Percentiles rank a stretch among this genome's conserved stretches.
These are phyloP conservation scores for Wallacemonas collosoma DNA, from an alignment of 208 protist genomes.

Conservation along the genomic window DNA sequence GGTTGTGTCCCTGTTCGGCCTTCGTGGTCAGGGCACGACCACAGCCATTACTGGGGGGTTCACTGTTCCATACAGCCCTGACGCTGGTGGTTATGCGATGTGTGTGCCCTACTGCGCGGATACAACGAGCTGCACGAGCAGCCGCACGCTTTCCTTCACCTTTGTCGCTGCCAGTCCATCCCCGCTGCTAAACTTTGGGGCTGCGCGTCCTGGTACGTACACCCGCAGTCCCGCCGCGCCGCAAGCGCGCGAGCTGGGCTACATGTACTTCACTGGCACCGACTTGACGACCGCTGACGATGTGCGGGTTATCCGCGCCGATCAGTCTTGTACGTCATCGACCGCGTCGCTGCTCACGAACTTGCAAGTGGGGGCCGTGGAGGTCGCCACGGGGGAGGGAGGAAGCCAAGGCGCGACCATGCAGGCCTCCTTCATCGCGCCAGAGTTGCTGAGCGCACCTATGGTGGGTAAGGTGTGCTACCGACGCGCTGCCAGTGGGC, in stretches of 20 bases:
- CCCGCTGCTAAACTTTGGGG: conserved; percentile 39
- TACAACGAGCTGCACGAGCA: conserved; percentile 27
- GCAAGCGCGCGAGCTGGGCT: conserved; percentile 70
- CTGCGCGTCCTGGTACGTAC: conserved; percentile 67
- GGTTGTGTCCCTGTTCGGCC: conserved; percentile 30
- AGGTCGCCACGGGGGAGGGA: conserved; percentile 15
- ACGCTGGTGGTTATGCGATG: conserved; percentile 55
- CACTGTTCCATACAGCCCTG: conserved; percentile 59
- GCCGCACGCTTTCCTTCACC: conserved; percentile 61
- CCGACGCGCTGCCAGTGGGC: conserved; percentile 27
- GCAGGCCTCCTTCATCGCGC: conserved; percentile 64
- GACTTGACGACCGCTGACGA: conserved; percentile 46
- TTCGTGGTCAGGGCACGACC: conserved; percentile 30
- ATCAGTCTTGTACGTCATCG: conserved; percentile 49
- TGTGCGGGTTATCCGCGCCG: conserved; percentile 59
- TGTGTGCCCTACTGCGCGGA: conserved; percentile 85
- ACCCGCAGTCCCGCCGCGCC: conserved; percentile 50
- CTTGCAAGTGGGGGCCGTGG: conserved; percentile 48
- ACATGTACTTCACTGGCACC: conserved; percentile 58
- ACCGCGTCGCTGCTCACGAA: conserved; percentile 62
- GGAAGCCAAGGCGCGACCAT: background rate
- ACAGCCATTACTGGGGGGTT: conserved; percentile 50
- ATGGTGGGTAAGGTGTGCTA: conserved; percentile 84
- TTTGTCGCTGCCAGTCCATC: conserved; percentile 39
- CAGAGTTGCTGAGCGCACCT: conserved; percentile 44